Evolutionary conservation across 257 asterid genomes (phyloP).

Genomic region (Lantana camara): DNA sequence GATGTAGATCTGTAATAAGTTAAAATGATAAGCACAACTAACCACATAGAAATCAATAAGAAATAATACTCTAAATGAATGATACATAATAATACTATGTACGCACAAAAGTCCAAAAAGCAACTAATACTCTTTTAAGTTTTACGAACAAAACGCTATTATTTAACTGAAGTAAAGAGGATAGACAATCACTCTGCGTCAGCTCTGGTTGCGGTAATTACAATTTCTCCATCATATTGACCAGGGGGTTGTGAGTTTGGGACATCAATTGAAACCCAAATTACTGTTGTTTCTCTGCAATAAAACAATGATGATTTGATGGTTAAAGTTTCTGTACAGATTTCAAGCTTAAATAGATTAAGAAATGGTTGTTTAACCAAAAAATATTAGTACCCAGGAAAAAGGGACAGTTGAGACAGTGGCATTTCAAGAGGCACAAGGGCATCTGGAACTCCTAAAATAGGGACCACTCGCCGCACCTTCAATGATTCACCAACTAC

Average conservation of each 20-base stretch:
- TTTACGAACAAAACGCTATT: constrained; percentile 25
- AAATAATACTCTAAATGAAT: constrained; percentile 4
- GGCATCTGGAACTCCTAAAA: constrained; percentile 96
- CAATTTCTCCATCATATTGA: constrained; percentile 90
- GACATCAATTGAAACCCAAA: constrained; percentile 89
- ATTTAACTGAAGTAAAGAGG: constrained; percentile 43
- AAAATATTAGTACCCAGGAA: constrained; percentile 70
- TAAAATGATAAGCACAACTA: constrained; percentile 33
- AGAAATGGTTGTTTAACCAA: background rate
- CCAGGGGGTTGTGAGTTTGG: constrained; percentile 88
- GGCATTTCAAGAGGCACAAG: constrained; percentile 95
- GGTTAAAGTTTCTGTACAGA: constrained; percentile 13
- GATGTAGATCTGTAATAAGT: constrained; percentile 59
- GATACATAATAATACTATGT: background rate
- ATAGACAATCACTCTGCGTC: constrained; percentile 73
- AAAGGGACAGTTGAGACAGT: constrained; percentile 59
- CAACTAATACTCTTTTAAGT: background rate
- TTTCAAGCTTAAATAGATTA: constrained; percentile 1
- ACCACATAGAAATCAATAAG: constrained; percentile 16
- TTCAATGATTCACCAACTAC: constrained; percentile 81
- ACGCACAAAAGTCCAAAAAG: background rate
- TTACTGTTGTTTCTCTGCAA: constrained; percentile 79
- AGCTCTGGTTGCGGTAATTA: constrained; percentile 76
- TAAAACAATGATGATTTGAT: constrained; percentile 22
- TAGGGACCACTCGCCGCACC: constrained; percentile 80